Evolutionary conservation across 2,329 filamentous ascomycete genomes (phyloP).

Genomic region (Rutstroemia sp.): DNA sequence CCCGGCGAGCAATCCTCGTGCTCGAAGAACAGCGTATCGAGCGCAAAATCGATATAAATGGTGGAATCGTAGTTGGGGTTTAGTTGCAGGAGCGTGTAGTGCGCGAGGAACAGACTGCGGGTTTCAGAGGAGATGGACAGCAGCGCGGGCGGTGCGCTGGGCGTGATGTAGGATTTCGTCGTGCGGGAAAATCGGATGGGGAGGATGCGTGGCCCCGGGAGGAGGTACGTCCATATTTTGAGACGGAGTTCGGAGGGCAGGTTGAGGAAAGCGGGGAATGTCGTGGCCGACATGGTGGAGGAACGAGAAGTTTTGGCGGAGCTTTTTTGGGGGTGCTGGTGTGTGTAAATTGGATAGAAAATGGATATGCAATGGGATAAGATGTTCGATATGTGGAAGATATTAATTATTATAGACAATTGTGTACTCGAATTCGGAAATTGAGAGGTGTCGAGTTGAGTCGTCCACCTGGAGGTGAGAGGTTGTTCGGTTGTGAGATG

Average conservation of each 20-base stretch:
- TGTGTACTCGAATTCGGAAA: no score
- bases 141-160: conserved; percentile 2
- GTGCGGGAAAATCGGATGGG: conserved; percentile 3
- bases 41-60: conserved; percentile 12
- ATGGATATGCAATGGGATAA: no score
- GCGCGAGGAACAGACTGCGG: conserved; percentile 7
- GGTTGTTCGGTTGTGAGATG: no score
- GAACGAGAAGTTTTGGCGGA: not conserved
- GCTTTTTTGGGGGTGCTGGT: not conserved
- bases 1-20: conserved; percentile 11
- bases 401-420: no score
- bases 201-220: conserved; percentile 4
- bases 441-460: no score
- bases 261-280: not conserved
- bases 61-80: conserved; percentile 9
- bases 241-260: conserved; percentile 10
- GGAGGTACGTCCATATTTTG: conserved; percentile 9
- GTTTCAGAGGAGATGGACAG: conserved; percentile 11
- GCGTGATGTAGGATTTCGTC: conserved; percentile 5
- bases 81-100: conserved; percentile 5
- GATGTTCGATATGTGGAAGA: no score
- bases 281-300: not conserved
- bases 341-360: not conserved
- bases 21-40: conserved; percentile 13
- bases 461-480: no score